Evolutionary conservation across 2,329 filamentous ascomycete species (phyloP), one percentile per base, ranked within the genome.

Genomic region (Penicillium thymicola): DNA sequence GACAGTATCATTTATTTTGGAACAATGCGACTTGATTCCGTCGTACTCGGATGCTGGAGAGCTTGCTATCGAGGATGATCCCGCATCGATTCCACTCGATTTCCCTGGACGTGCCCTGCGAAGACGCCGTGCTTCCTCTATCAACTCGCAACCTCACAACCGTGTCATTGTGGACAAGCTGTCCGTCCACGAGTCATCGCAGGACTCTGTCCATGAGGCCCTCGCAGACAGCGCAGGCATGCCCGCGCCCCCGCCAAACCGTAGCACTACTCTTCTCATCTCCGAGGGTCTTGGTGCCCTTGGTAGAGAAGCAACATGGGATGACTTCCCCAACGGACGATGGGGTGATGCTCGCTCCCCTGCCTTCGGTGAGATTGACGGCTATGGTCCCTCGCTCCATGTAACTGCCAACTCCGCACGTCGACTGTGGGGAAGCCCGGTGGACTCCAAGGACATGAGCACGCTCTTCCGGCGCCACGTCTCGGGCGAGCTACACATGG

Each of bases 331-430:
- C 61, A 97, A 97, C 78, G 94, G 93, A 28, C 85, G 93, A 54
- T 97, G 93, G 86, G 93, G 93, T 70, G 93, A 97, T 68, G 90
- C 92, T 5, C 85, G 93, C 51, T 96, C 92, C 3, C 92, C 92
- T 1, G 93, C 93, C 0, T 97, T 96, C 70, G 93, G 93, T 67
- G 92, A 97, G 74, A 97, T 97, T 57, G 92, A 97, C 70, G 93
- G 93, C n/a, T 97, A 97, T 71, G 94, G 94, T 11, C 92, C 95
- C n/a, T 94, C 89, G 55, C 80, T 99, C 38, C 94, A 97, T 76
- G 90, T 97, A 70, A 90, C 89, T 0, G 85, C 90, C n/a, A 83
- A 87, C 2, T 87, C 92, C 69, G 94, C 94, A 13, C 84, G 93
- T 62, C 82, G 84, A 62, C 81, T 96, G 32, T 99, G 94, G 94